These are phyloP conservation scores for Jimgerdemannia flammicorona DNA, from an alignment of 192 early-diverging fungal genomes.

Conservation along the genomic window DNA sequence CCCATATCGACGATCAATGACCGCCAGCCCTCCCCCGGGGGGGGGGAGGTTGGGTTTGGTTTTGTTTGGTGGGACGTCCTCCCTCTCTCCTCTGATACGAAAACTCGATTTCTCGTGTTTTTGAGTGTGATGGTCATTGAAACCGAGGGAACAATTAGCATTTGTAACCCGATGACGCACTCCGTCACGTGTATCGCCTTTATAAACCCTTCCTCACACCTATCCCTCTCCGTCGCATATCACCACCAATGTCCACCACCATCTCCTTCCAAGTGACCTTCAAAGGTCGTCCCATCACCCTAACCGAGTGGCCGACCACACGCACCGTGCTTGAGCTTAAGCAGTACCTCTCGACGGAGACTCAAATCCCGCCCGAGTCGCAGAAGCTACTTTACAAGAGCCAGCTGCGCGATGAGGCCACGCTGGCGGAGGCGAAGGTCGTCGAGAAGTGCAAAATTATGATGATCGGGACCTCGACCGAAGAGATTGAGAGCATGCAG, in stretches of 20 bases:
- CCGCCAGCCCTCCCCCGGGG: too few species aligned
- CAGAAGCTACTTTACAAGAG: conserved; percentile 61
- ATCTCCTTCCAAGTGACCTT: conserved; percentile 28
- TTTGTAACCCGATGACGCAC: too few species aligned
- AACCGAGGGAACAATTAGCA: too few species aligned
- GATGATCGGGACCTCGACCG: conserved; percentile 47
- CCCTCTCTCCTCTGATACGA: too few species aligned
- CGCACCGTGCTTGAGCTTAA: conserved; percentile 40
- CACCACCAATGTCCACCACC: background rate
- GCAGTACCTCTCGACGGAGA: conserved; percentile 24
- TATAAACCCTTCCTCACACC: too few species aligned
- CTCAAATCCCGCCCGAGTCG: conserved; percentile 24
- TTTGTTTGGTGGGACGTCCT: too few species aligned
- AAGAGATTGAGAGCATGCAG: conserved; percentile 30
- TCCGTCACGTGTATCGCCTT: too few species aligned
- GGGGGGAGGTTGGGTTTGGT: too few species aligned
- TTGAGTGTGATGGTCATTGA: too few species aligned
- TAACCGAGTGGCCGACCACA: conserved; percentile 18
- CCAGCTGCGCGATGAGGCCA: conserved; percentile 12
- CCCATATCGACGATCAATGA: too few species aligned
- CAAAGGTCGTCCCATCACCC: conserved; percentile 24
- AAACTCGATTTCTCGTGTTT: too few species aligned
- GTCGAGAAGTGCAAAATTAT: conserved; percentile 36
- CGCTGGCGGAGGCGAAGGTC: conserved; percentile 24
- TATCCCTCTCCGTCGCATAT: too few species aligned